phyloP scores from a whole-genome alignment of 768 basidiomycete genomes.

The Hygrophorus russula region DNA sequence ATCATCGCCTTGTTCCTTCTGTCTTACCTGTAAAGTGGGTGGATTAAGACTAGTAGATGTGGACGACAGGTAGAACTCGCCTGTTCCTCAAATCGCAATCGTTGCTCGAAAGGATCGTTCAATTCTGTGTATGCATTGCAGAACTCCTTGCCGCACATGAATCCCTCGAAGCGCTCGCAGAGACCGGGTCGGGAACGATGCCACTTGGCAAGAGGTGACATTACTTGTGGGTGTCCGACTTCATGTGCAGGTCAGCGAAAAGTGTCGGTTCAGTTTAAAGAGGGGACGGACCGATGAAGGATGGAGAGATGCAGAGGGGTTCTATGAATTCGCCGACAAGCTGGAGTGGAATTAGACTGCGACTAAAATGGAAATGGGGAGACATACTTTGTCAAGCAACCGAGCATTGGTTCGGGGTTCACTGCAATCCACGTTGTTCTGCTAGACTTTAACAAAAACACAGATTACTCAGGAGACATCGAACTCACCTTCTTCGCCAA shows the following conservation, averaged over 20 bases:
- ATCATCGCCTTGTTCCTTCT: slow-evolving; percentile 96
- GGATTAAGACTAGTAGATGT: background rate
- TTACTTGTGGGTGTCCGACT: slow-evolving; percentile 98
- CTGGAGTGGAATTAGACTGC: slow-evolving; percentile 22
- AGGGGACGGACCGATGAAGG: slow-evolving; percentile 70
- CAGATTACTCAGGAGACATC: background rate
- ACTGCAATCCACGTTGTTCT: slow-evolving; percentile 95
- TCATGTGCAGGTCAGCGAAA: slow-evolving; percentile 5
- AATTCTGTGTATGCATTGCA: slow-evolving; percentile 99
- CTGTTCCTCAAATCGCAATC: slow-evolving; percentile 93
- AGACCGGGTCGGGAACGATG: slow-evolving; percentile 94
- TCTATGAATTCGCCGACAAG: slow-evolving; percentile 98
- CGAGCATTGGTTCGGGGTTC: slow-evolving; percentile 94
- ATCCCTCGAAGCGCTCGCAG: slow-evolving; percentile 97
- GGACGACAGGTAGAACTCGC: slow-evolving; percentile 19
- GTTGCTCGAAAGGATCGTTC: slow-evolving; percentile 97
- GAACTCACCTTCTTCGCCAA: slow-evolving; percentile 67
- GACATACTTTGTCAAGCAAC: slow-evolving; percentile 78
- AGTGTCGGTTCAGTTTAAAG: background rate
- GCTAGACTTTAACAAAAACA: background rate
- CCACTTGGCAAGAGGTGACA: slow-evolving; percentile 99
- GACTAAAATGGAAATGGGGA: background rate
- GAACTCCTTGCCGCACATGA: slow-evolving; percentile 97
- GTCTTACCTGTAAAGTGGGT: slow-evolving; percentile 40
- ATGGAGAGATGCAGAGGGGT: slow-evolving; percentile 88